Conservation (phyloP, 441 rosid genomes). For the Flueggea neowawraea region DNA sequence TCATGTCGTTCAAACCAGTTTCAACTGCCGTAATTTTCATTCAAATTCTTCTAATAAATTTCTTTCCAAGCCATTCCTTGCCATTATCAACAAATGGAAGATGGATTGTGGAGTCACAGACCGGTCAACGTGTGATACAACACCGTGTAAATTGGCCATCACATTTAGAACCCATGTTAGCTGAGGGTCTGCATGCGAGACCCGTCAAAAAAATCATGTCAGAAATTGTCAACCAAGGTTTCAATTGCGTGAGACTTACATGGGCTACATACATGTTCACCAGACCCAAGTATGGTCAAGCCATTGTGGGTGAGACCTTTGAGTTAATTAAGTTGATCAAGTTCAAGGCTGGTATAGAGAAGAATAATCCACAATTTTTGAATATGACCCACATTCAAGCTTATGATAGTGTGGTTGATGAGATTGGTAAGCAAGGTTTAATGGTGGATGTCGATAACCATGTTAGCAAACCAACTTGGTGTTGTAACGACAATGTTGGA, state of each 20-base stretch:
- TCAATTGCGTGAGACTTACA: conserved; percentile 14
- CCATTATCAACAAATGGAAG: conserved; percentile 8
- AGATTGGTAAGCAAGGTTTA: background rate
- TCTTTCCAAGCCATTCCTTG: background rate
- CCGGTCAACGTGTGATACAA: conserved; percentile 7
- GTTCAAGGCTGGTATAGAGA: background rate
- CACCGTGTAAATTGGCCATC: conserved; percentile 1
- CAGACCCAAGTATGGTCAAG: background rate
- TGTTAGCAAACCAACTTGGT: conserved; percentile 9
- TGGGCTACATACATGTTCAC: conserved; percentile 8
- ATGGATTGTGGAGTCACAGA: conserved; percentile 5
- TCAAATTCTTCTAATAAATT: too few relatives aligned
- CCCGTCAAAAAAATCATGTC: background rate
- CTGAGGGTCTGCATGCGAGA: conserved; percentile 5
- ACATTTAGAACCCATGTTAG: conserved; percentile 8
- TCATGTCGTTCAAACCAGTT: too few relatives aligned
- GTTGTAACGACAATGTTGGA: conserved; percentile 8
- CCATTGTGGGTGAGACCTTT: conserved; percentile 4
- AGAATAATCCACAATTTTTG: conserved; percentile 2
- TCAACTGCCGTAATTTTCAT: too few relatives aligned
- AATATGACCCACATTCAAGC: conserved; percentile 4
- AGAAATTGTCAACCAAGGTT: background rate
- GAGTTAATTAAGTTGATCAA: background rate
- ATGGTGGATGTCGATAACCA: conserved; percentile 12
- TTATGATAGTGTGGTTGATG: conserved; percentile 3